phyloP scores from a whole-genome alignment of 2,329 filamentous ascomycete genomes.

The Coniochaeta prunicola region DNA sequence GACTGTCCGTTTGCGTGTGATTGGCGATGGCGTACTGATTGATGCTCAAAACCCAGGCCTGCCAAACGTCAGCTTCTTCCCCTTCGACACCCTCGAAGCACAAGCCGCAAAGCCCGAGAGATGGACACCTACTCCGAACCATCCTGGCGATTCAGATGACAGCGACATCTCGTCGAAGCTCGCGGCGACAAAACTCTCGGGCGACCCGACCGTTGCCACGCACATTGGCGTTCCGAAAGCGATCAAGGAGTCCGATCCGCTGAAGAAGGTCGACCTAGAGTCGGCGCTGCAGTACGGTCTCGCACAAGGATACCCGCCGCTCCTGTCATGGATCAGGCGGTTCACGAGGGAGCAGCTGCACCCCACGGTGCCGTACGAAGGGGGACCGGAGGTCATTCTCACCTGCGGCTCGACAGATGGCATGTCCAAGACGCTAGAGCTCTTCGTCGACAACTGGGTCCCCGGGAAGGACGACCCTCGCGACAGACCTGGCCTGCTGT shows the following conservation, averaged over 20 bases:
- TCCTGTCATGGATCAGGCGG: slow-evolving; percentile 70
- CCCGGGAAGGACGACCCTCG: slow-evolving; percentile 58
- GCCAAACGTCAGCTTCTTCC: slow-evolving; percentile 76
- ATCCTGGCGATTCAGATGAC: slow-evolving; percentile 28
- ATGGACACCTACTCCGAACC: slow-evolving; percentile 64
- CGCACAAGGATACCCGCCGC: slow-evolving; percentile 72
- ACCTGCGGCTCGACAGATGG: slow-evolving; percentile 83
- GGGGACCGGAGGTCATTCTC: slow-evolving; percentile 69
- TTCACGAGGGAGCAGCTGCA: slow-evolving; percentile 73
- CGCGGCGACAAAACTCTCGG: slow-evolving; percentile 12
- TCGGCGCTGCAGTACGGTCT: slow-evolving; percentile 82
- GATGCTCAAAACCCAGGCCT: slow-evolving; percentile 46
- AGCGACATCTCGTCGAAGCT: slow-evolving; percentile 15
- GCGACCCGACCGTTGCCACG: slow-evolving; percentile 22
- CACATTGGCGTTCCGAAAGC: slow-evolving; percentile 69
- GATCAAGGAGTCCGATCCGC: slow-evolving; percentile 46
- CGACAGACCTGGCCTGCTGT: slow-evolving; percentile 69
- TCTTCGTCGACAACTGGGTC: slow-evolving; percentile 70
- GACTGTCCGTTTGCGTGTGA: background rate
- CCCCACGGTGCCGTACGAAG: slow-evolving; percentile 71
- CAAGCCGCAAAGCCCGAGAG: slow-evolving; percentile 67
- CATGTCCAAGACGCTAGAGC: slow-evolving; percentile 68
- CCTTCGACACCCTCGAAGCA: slow-evolving; percentile 85
- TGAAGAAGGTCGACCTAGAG: slow-evolving; percentile 69
- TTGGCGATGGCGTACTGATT: background rate